Evolutionary conservation across 805 yeast genomes (phyloP), one percentile per base, ranked within the genome.

Genomic region (Millerozyma miso): DNA sequence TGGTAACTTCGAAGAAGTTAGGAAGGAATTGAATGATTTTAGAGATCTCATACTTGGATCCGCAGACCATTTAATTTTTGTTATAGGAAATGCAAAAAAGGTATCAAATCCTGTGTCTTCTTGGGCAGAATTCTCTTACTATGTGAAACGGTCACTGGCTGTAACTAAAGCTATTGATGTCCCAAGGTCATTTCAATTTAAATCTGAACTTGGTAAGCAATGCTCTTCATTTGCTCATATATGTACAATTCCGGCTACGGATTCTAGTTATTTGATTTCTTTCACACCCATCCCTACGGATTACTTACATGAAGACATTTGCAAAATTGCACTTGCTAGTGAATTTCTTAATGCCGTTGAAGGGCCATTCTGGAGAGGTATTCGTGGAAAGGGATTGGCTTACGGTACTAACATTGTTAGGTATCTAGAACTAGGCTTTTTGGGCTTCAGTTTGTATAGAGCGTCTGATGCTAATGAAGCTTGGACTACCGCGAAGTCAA

Each of bases 361-460:
- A 61, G 99, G 99, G 2, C 99, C 98, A 31, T 83, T 91, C 49
- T 91, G 98, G 97, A 78, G 88, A 54, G 96, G 95, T 43, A 86
- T 93, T 29, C 79, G 99, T 64, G 99, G 99, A 33, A 76, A 89
- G 1, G 99, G 99, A 2, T 69, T 87, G 35, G 97, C 97, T 0
- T 93, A 93, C 60, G 97, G 97, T 32, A 93, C 91, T 1, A 71
- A 69, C 42, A 71, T 88, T 51, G 57, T 71, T 35, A 71, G 79
- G 38, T 74, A 76, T 47, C 56, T 77, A 10, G 96, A 88, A 51
- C 65, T 77, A 33, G 91, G 95, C 3, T 77, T 74, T 41, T 62
- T 91, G 48, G 71, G 73, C 3, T 87, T 83, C 54, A 74, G 72
- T 37, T 74, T 91, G 15, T 86, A 87, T 54, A 76, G 97, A 48